Evolutionary conservation across 805 yeast species (phyloP), one percentile per base, ranked within the genome.

Genomic region (Metschnikowia reukaufii): DNA sequence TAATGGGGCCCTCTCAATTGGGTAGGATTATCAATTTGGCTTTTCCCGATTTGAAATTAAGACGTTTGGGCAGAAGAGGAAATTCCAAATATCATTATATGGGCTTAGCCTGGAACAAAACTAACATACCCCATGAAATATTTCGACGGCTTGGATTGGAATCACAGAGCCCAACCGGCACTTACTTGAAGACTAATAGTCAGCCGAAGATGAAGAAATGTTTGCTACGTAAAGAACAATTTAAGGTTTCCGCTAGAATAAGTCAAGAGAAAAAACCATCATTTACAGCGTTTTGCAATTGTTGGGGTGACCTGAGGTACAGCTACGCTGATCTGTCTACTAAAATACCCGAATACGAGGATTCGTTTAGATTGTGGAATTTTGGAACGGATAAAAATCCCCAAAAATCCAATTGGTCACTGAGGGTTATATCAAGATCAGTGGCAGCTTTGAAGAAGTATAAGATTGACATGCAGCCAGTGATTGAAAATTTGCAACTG

Each of bases 61-160:
- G 71, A 47, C 54, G 76, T 42, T 60, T 72, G 38, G 76, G 76
- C 4, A 59, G 67, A 43, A 51, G 76, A 34, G 76, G 76, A 70
- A n/a, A n/a, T n/a, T n/a, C n/a, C n/a, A n/a, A n/a, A n/a, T n/a
- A n/a, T n/a, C n/a, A n/a, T n/a, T n/a, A 48, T 68, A 72, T 44
- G 70, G 69, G 48, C 56, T 71, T 41, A 74, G 74, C 2, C 70
- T 72, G 1, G 52, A 65, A 7, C 69, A 74, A 74, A 71, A 69
- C 49, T n/a, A n/a, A n/a, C n/a, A n/a, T n/a, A n/a, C n/a, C n/a
- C n/a, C n/a, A n/a, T n/a, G n/a, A n/a, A n/a, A n/a, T n/a, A n/a
- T n/a, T n/a, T n/a, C n/a, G n/a, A n/a, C n/a, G n/a, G n/a, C n/a
- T n/a, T n/a, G n/a, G n/a, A n/a, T n/a, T n/a, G n/a, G n/a, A n/a